Percentiles rank a stretch among this genome's conserved stretches.
Evolutionary conservation across 805 yeast species (phyloP).

Genomic region (Kodamaea sagamina): DNA sequence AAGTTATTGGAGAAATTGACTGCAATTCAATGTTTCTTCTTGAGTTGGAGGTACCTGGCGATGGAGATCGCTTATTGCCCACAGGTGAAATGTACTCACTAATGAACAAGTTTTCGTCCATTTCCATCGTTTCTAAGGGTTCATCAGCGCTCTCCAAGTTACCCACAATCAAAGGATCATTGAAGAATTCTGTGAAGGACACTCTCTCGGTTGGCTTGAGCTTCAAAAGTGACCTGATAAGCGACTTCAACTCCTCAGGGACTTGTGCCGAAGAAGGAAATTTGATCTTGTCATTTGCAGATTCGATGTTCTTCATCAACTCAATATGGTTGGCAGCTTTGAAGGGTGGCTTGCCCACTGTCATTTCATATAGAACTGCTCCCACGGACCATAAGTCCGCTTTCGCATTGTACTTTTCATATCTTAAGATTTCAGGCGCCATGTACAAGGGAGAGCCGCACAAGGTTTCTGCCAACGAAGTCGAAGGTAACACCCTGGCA

Average conservation of each 20-base stretch:
- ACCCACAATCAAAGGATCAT: slow-evolving; percentile 60
- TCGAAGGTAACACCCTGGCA: slow-evolving; percentile 89
- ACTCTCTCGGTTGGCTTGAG: slow-evolving; percentile 86
- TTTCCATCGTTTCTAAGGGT: slow-evolving; percentile 64
- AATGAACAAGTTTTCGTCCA: slow-evolving; percentile 79
- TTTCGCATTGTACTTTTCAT: slow-evolving; percentile 94
- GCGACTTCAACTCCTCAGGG: slow-evolving; percentile 62
- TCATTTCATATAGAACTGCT: slow-evolving; percentile 93
- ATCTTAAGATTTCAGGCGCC: slow-evolving; percentile 96
- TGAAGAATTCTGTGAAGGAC: slow-evolving; percentile 86
- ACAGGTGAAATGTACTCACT: slow-evolving; percentile 71
- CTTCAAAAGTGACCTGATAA: slow-evolving; percentile 75
- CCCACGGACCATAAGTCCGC: slow-evolving; percentile 99
- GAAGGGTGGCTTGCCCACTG: slow-evolving; percentile 95
- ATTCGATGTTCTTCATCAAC: slow-evolving; percentile 80
- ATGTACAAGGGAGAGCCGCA: slow-evolving; percentile 97
- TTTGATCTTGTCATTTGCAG: slow-evolving; percentile 70
- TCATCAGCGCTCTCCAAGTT: slow-evolving; percentile 55
- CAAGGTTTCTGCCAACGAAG: slow-evolving; percentile 93
- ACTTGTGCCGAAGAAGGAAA: slow-evolving; percentile 73
- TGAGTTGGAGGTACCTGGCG: slow-evolving; percentile 14
- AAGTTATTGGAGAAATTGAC: background rate
- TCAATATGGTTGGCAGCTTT: slow-evolving; percentile 93
- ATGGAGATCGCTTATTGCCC: slow-evolving; percentile 15
- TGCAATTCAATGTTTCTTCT: slow-evolving; percentile 6